phyloP scores from a whole-genome alignment of 768 basidiomycete species.

The Mycena belliarum region DNA sequence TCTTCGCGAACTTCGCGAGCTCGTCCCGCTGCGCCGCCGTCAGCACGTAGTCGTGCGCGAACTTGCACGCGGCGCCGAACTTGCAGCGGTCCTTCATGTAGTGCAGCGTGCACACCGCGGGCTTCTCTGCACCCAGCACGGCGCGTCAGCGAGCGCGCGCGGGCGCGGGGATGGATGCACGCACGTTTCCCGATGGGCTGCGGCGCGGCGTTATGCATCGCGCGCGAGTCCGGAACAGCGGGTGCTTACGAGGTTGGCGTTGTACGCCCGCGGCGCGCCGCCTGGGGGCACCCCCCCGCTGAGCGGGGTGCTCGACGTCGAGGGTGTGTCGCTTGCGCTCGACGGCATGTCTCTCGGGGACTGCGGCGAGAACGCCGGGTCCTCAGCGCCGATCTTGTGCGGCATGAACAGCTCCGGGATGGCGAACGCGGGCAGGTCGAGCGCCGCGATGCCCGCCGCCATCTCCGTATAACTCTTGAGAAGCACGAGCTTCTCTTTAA shows the following conservation, averaged over 20 bases:
- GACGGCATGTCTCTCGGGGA: background rate
- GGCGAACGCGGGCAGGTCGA: slow-evolving; percentile 52
- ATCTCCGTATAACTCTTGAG: slow-evolving; percentile 64
- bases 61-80: slow-evolving; percentile 6
- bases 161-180: background rate
- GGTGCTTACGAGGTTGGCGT: slow-evolving; percentile 7
- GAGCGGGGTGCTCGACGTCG: background rate
- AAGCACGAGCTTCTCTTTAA: slow-evolving; percentile 62
- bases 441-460: slow-evolving; percentile 58
- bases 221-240: background rate
- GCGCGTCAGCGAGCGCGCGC: too few relatives aligned
- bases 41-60: slow-evolving; percentile 17
- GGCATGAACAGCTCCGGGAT: slow-evolving; percentile 62
- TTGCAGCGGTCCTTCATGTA: slow-evolving; percentile 17
- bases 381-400: slow-evolving; percentile 49
- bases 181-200: slow-evolving; percentile 13
- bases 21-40: slow-evolving; percentile 13
- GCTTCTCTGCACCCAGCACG: too few relatives aligned
- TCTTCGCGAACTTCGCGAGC: slow-evolving; percentile 8
- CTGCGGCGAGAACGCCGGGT: background rate
- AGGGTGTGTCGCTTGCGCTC: background rate
- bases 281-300: too few relatives aligned
- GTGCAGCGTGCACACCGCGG: slow-evolving; percentile 9
- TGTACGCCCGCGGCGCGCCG: background rate
- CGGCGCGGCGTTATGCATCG: background rate